These are phyloP conservation scores for Trichothecium sympodiale DNA, from an alignment of 2,329 filamentous ascomycete genomes.

Conservation along the genomic window DNA sequence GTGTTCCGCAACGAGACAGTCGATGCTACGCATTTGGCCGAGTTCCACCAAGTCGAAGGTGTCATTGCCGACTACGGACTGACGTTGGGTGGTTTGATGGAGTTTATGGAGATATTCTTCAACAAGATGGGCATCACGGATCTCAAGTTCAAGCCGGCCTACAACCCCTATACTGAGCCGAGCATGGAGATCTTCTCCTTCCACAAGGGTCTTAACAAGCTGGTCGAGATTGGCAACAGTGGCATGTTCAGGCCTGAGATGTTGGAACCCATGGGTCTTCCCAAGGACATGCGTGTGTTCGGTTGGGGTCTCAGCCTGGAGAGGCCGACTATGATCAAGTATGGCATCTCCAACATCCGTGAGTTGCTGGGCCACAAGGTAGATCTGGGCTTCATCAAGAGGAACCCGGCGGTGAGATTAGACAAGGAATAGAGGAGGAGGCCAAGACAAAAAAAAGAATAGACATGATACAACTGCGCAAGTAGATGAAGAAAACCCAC, in stretches of 20 bases:
- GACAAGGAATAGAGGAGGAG: conserved; percentile 58
- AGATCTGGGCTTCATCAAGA: conserved; percentile 84
- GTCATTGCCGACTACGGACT: conserved; percentile 95
- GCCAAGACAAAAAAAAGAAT: neutral
- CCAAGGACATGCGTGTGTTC: conserved; percentile 84
- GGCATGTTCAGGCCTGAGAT: conserved; percentile 99
- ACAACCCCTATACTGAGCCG: conserved; percentile 92
- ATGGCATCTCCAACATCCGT: conserved; percentile 77
- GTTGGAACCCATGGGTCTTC: conserved; percentile 88
- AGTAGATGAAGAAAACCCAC: no score
- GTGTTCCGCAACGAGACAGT: conserved; percentile 98
- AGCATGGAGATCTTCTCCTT: conserved; percentile 98
- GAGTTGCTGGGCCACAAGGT: conserved; percentile 93
- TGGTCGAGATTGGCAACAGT: conserved; percentile 95
- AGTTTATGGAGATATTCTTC: conserved; percentile 92
- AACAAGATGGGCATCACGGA: conserved; percentile 79
- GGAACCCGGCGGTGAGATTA: conserved; percentile 80
- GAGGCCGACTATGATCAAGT: conserved; percentile 97
- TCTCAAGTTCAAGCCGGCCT: conserved; percentile 88
- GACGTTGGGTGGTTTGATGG: conserved; percentile 85
- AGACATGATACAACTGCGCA: neutral
- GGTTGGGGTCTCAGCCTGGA: conserved; percentile 89
- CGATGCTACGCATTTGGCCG: conserved; percentile 89
- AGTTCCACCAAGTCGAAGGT: conserved; percentile 98
- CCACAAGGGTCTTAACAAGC: conserved; percentile 78